phyloP scores from a whole-genome alignment of 1,284 basidiomycete species.

The Marasmius tenuissimus region DNA sequence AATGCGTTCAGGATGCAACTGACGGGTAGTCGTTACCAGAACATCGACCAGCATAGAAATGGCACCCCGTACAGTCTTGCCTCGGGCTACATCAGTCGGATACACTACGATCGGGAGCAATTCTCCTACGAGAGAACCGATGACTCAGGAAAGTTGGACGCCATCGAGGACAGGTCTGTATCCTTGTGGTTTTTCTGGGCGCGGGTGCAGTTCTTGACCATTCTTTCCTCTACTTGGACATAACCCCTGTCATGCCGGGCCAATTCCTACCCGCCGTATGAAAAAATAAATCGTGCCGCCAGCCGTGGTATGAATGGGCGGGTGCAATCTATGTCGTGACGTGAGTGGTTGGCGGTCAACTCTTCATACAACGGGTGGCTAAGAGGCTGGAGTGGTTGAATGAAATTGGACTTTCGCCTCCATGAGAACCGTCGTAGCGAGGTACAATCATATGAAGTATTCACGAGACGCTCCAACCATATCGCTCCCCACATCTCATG shows the following conservation, averaged over 20 bases:
- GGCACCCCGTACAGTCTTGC: conserved; percentile 79
- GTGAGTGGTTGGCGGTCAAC: no score
- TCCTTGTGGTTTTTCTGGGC: neutral
- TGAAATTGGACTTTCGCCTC: neutral
- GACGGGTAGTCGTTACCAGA: conserved; percentile 20
- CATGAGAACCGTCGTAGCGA: neutral
- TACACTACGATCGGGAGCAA: conserved; percentile 88
- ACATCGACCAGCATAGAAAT: conserved; percentile 57
- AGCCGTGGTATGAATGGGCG: neutral
- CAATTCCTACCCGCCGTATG: conserved; percentile 28
- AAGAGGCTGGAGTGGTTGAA: neutral
- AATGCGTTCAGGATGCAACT: neutral
- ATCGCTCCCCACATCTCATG: no score
- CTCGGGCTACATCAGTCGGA: conserved; percentile 77
- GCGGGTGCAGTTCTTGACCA: neutral
- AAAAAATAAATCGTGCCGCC: conserved; percentile 12
- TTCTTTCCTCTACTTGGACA: neutral
- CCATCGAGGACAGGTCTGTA: neutral
- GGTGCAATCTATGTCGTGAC: neutral
- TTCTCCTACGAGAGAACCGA: conserved; percentile 77
- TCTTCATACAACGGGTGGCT: no score
- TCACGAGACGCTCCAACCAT: no score
- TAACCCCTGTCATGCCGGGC: neutral
- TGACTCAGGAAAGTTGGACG: conserved; percentile 62
- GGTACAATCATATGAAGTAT: no score